Evolutionary conservation across 1,284 basidiomycete genomes (phyloP).

Genomic region (Tilletia walkeri): DNA sequence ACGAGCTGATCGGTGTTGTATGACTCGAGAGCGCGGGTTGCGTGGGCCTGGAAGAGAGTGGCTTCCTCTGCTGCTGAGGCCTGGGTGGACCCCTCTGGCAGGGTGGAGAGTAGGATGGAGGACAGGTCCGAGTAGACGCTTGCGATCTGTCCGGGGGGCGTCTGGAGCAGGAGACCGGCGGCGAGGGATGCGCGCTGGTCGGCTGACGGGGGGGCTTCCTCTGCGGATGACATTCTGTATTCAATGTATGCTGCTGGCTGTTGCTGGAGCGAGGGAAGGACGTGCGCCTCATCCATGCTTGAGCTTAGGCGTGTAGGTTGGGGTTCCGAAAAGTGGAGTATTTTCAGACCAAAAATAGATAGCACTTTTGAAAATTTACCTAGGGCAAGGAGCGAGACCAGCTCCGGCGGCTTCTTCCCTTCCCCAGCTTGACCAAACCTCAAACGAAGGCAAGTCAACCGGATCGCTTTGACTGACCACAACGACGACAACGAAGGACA

Average conservation of each 20-base stretch:
- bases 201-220: neutral
- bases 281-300: neutral
- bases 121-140: constrained; percentile 43
- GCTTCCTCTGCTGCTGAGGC: constrained; percentile 37
- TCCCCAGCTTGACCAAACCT: too few species aligned
- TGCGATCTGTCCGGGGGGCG: constrained; percentile 41
- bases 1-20: constrained; percentile 43
- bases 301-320: neutral
- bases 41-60: constrained; percentile 22
- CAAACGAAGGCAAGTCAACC: too few species aligned
- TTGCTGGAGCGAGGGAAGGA: neutral
- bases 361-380: too few species aligned
- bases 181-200: constrained; percentile 8
- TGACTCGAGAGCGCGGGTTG: constrained; percentile 30
- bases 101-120: constrained; percentile 30
- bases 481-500: neutral
- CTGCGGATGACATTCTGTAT: neutral
- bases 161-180: constrained; percentile 31
- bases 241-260: neutral
- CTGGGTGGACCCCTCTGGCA: constrained; percentile 16
- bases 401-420: too few species aligned
- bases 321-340: neutral
- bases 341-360: neutral
- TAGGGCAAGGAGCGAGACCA: too few species aligned
- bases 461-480: neutral